Conservation (phyloP, 768 basidiomycete species). For the Lactarius trivialis region DNA sequence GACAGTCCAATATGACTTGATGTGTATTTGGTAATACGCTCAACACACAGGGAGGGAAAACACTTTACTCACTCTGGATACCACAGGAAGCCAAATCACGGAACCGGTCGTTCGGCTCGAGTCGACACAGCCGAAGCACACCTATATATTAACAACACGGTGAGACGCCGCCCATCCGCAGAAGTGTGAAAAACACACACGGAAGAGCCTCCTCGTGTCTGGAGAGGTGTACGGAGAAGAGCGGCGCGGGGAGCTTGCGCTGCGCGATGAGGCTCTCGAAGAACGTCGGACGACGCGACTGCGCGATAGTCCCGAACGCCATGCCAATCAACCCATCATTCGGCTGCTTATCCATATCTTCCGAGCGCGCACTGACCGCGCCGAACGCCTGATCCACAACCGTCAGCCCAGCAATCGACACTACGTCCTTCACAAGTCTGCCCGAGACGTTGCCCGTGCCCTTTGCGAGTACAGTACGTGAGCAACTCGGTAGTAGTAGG, state of each 20-base stretch:
- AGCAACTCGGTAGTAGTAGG: too few species aligned
- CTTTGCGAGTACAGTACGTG: too few species aligned
- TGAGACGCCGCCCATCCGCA: background rate
- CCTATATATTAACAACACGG: constrained; percentile 22
- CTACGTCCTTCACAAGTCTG: constrained; percentile 42
- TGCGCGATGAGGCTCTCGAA: constrained; percentile 54
- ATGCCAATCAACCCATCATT: constrained; percentile 56
- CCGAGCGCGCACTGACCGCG: constrained; percentile 40
- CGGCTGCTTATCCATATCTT: constrained; percentile 45
- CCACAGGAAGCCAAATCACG: constrained; percentile 36
- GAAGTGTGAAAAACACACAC: constrained; percentile 25
- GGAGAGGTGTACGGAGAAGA: constrained; percentile 58
- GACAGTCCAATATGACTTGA: constrained; percentile 57
- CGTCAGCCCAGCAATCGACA: constrained; percentile 40
- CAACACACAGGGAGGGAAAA: background rate
- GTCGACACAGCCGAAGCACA: constrained; percentile 42
- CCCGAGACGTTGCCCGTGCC: constrained; percentile 51
- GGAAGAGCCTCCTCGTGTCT: constrained; percentile 40
- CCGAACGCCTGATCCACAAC: constrained; percentile 51
- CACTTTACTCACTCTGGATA: constrained; percentile 28
- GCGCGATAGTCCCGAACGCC: constrained; percentile 53
- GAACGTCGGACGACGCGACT: constrained; percentile 43
- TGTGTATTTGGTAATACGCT: background rate
- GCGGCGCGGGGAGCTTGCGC: constrained; percentile 36
- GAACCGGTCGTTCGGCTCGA: constrained; percentile 32